A percentile compares a stretch with the other conserved stretches of the same genome.
phyloP scores from a whole-genome alignment of 2,329 filamentous ascomycete species.

The Ophiostoma perfectum region DNA sequence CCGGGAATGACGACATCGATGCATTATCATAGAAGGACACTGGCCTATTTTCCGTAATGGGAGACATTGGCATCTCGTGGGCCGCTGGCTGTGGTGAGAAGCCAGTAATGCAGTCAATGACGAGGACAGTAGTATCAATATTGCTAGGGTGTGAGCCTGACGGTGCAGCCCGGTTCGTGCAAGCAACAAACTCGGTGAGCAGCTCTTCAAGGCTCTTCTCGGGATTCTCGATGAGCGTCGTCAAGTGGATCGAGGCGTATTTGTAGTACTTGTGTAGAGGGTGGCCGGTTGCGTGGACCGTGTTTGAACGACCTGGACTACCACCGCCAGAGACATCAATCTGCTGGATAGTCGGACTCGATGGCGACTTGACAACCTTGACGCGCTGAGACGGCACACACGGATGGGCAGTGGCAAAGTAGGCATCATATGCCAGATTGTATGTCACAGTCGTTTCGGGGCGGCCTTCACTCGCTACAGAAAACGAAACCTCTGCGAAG shows the following conservation, averaged over 20 bases:
- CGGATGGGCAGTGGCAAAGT: constrained; percentile 62
- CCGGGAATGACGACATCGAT: constrained; percentile 23
- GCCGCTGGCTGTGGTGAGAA: constrained; percentile 41
- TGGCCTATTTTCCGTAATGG: constrained; percentile 38
- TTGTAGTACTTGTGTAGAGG: constrained; percentile 59
- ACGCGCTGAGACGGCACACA: constrained; percentile 55
- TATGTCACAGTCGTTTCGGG: constrained; percentile 41
- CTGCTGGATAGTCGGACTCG: constrained; percentile 55
- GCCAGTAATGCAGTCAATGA: constrained; percentile 59
- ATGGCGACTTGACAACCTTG: constrained; percentile 53
- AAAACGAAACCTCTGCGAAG: constrained; percentile 40
- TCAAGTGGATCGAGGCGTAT: constrained; percentile 55
- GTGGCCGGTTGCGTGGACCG: constrained; percentile 50
- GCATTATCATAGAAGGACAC: constrained; percentile 27
- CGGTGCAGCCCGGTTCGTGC: constrained; percentile 32
- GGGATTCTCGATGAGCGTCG: constrained; percentile 48
- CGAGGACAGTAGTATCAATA: constrained; percentile 42
- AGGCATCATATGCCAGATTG: constrained; percentile 52
- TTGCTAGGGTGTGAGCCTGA: constrained; percentile 28
- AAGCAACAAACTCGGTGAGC: constrained; percentile 35
- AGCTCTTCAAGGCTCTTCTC: constrained; percentile 45
- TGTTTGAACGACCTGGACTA: constrained; percentile 38
- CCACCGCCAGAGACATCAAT: constrained; percentile 44
- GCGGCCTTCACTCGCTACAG: constrained; percentile 38
- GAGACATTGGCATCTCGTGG: constrained; percentile 46